phyloP scores from a whole-genome alignment of 2,329 filamentous ascomycete genomes.

The Fusarium sp. region DNA sequence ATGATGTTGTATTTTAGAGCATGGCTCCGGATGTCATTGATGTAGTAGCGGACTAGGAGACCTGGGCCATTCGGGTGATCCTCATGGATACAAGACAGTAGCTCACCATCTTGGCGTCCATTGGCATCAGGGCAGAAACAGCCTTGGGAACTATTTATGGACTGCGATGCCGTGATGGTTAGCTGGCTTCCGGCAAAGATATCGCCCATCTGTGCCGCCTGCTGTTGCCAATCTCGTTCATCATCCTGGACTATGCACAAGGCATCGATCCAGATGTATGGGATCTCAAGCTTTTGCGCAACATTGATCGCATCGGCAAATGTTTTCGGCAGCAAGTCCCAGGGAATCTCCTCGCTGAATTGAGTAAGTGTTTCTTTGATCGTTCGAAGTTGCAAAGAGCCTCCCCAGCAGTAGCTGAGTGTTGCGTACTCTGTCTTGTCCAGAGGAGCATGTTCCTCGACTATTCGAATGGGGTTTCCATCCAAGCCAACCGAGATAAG shows the following conservation, averaged over 20 bases:
- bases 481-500: too few relatives aligned
- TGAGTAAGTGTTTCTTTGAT: too few relatives aligned
- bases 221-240: neutral
- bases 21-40: neutral
- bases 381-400: too few relatives aligned
- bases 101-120: neutral
- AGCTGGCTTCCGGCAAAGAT: neutral
- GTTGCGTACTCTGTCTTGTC: too few relatives aligned
- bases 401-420: too few relatives aligned
- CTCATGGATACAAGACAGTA: neutral
- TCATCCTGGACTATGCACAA: conserved; percentile 5
- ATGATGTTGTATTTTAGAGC: too few relatives aligned
- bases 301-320: neutral
- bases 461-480: too few relatives aligned
- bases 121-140: neutral
- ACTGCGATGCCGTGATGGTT: neutral
- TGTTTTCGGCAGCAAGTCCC: too few relatives aligned
- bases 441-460: too few relatives aligned
- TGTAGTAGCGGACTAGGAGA: neutral
- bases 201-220: neutral
- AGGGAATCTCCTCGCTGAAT: too few relatives aligned
- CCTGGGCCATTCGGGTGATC: neutral
- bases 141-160: neutral
- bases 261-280: neutral
- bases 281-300: neutral